Evolutionary conservation across 805 yeast genomes (phyloP).

Genomic region (Spathaspora sp.): DNA sequence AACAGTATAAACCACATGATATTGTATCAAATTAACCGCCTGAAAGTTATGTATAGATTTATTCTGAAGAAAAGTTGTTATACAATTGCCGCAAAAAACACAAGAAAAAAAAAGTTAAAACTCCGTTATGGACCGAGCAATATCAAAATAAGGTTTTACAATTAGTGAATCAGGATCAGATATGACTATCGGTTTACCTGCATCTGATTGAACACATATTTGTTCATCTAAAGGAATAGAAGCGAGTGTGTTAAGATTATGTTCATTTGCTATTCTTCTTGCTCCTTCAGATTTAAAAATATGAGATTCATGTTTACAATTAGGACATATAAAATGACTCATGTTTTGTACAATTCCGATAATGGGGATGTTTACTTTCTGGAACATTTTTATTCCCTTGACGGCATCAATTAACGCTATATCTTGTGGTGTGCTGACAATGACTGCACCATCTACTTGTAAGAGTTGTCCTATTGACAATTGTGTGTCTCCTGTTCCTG

Average conservation of each 20-base stretch:
- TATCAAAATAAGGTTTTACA: constrained; percentile 42
- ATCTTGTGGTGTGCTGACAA: constrained; percentile 86
- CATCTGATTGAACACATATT: constrained; percentile 60
- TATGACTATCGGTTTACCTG: constrained; percentile 61
- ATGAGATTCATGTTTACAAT: constrained; percentile 69
- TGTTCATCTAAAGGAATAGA: constrained; percentile 62
- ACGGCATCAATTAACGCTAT: constrained; percentile 77
- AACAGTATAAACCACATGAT: neutral
- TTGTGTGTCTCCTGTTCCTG: constrained; percentile 89
- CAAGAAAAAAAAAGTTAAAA: neutral
- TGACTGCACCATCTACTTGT: constrained; percentile 73
- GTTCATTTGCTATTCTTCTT: constrained; percentile 45
- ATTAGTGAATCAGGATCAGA: constrained; percentile 32
- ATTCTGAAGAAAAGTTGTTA: neutral
- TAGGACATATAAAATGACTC: constrained; percentile 75
- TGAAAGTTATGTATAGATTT: neutral
- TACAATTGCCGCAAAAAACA: neutral
- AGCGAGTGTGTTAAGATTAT: constrained; percentile 53
- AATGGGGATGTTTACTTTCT: constrained; percentile 67
- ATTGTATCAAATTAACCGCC: neutral
- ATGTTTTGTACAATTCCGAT: constrained; percentile 79
- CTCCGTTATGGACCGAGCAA: constrained; percentile 34
- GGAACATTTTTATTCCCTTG: constrained; percentile 76
- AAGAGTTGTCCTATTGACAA: constrained; percentile 76
- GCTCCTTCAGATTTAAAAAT: constrained; percentile 69